Base-by-base conservation (phyloP, 257 asterid species). In the Penstemon davidsonii region DNA sequence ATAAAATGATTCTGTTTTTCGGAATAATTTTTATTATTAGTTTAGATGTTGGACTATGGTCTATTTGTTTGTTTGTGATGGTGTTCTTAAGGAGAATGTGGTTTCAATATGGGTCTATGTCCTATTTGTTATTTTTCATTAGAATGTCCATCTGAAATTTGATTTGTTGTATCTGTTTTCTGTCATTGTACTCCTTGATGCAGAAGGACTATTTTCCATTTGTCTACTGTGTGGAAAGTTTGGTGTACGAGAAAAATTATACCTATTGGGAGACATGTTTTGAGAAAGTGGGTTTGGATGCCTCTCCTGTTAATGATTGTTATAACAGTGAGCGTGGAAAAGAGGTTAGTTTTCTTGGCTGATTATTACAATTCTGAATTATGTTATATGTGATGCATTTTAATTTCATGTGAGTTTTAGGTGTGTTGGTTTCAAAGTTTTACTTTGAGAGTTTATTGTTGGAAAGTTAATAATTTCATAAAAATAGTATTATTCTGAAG, bases 161-260 rank as follows among this genome's bases (percentile, higher is more conserved):
- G 58, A 73, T 60, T 51, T 39, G 10, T 7, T 10, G 10, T 60
- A 55, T 62, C 2, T 63, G 3, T 40, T 49, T 66, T 59, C 43
- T 64, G 19, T 63, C 52, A 75, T 66, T 49, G 25, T 25, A 25
- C 33, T 25, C 33, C 33, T 9, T 75, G 59, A 60, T 87, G 96
- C 96, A 93, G 99, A 78, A 82, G 18, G 87, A 61, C 5, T 81
- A 93, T 76, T 90, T 90, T 64, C 96, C 96, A 18, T 88, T 88
- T 77, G 74, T 93, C 72, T 88, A 85, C 79, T 93, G 99, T 33
- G 87, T 90, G 69, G 99, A 93, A 73, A 84, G 41, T 5, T 85
- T 90, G 75, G 84, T 88, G 45, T 84, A 90, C 76, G 46, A 83
- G n/a, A 66, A 76, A 60, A 85, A 87, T 40, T 85, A 88, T 73